Percentiles rank a stretch among this genome's conserved stretches.
These are phyloP conservation scores for Myxozyma geophila DNA, from an alignment of 805 yeast species.

Conservation along the genomic window DNA sequence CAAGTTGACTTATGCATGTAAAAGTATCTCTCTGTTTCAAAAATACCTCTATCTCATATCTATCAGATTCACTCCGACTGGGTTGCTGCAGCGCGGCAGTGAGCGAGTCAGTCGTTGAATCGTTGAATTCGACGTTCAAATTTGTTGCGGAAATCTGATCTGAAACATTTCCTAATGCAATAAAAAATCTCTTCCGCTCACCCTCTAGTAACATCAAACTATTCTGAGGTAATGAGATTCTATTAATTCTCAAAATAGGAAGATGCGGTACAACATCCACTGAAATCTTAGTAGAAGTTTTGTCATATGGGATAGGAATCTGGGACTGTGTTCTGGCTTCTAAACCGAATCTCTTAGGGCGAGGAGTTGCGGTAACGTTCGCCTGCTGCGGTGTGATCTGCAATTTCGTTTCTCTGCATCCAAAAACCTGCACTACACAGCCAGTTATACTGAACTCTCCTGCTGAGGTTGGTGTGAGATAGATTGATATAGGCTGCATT, in stretches of 20 bases:
- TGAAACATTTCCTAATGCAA: constrained; percentile 64
- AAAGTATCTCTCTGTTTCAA: constrained; percentile 63
- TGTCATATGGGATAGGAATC: constrained; percentile 1
- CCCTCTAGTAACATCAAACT: constrained; percentile 84
- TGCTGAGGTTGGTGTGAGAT: constrained; percentile 37
- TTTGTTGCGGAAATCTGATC: constrained; percentile 56
- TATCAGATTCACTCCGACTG: constrained; percentile 60
- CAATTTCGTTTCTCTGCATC: constrained; percentile 54
- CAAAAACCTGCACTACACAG: constrained; percentile 55
- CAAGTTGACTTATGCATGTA: constrained; percentile 46
- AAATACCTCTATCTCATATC: constrained; percentile 75
- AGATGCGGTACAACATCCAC: constrained; percentile 53
- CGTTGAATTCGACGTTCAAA: constrained; percentile 66
- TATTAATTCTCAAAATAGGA: constrained; percentile 55
- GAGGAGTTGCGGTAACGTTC: not conserved
- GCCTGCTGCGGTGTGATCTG: constrained; percentile 13
- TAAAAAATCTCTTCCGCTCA: constrained; percentile 57
- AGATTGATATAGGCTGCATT: constrained; percentile 27
- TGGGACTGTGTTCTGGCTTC: constrained; percentile 19
- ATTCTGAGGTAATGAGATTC: constrained; percentile 50
- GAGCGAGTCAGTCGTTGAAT: constrained; percentile 71
- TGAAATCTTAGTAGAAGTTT: constrained; percentile 40
- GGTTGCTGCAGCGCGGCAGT: constrained; percentile 52
- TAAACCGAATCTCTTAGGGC: constrained; percentile 18
- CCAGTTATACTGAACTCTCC: constrained; percentile 60